These are phyloP conservation scores for Xenoacremonium recifei DNA, from an alignment of 2,329 filamentous ascomycete genomes.

Conservation along the genomic window DNA sequence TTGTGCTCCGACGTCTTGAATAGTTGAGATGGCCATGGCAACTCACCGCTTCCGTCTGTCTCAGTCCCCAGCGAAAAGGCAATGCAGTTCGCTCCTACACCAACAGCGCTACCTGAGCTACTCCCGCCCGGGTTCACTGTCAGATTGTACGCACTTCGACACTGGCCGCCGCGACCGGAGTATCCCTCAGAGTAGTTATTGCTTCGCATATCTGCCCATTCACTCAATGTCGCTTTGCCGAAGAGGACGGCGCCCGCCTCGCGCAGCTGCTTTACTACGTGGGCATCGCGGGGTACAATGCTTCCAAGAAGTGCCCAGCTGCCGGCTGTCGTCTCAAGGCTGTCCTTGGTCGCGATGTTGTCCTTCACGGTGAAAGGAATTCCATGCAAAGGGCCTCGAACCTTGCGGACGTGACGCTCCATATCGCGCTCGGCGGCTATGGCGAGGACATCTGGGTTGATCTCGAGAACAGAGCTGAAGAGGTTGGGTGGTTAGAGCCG, in stretches of 20 bases:
- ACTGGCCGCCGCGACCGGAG: constrained; percentile 62
- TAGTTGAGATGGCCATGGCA: no score
- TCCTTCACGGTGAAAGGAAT: constrained; percentile 74
- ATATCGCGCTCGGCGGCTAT: constrained; percentile 61
- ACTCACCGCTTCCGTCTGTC: constrained; percentile 63
- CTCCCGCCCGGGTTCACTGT: constrained; percentile 67
- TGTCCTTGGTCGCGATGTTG: constrained; percentile 69
- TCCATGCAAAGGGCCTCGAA: constrained; percentile 68
- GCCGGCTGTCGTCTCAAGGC: constrained; percentile 72
- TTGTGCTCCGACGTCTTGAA: no score
- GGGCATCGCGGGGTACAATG: constrained; percentile 65
- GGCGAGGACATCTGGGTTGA: constrained; percentile 64
- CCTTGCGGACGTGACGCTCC: constrained; percentile 54
- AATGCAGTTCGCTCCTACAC: constrained; percentile 61
- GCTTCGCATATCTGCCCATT: constrained; percentile 73
- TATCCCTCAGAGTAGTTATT: constrained; percentile 69
- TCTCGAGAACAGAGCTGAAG: constrained; percentile 56
- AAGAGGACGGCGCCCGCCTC: constrained; percentile 66
- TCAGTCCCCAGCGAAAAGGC: constrained; percentile 70
- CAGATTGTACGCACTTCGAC: constrained; percentile 65
- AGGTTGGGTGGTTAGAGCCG: background rate
- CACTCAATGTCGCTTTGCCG: constrained; percentile 68
- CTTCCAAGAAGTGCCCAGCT: constrained; percentile 65
- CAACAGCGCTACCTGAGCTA: constrained; percentile 64
- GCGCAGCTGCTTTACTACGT: constrained; percentile 60